Conservation (phyloP, 805 yeast genomes). For the Hanseniaspora vineae region DNA sequence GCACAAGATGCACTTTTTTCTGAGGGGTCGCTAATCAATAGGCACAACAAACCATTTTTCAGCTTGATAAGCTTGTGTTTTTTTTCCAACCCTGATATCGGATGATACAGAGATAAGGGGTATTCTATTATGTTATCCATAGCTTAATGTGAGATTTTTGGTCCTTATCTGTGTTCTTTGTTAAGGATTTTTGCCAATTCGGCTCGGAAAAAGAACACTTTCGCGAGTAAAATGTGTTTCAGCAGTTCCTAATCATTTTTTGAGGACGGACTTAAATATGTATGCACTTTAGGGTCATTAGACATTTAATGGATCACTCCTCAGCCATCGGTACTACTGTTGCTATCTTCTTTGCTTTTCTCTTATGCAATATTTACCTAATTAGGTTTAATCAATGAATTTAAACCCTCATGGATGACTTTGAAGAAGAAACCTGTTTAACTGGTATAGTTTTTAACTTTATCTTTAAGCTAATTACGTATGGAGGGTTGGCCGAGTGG, state of each 20-base stretch:
- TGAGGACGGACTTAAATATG: too few relatives aligned
- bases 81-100: constrained; percentile 27
- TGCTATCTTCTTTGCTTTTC: too few relatives aligned
- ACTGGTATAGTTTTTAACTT: neutral
- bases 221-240: too few relatives aligned
- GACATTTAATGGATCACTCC: too few relatives aligned
- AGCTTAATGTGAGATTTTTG: too few relatives aligned
- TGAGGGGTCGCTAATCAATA: constrained; percentile 66
- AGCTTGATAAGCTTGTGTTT: constrained; percentile 36
- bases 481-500: constrained; percentile 22
- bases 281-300: too few relatives aligned
- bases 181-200: too few relatives aligned
- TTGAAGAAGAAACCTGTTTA: neutral
- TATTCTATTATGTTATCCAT: neutral
- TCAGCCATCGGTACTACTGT: too few relatives aligned
- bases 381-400: neutral
- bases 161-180: too few relatives aligned
- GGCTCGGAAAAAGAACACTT: too few relatives aligned
- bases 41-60: constrained; percentile 53
- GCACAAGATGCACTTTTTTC: constrained; percentile 56
- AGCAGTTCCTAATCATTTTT: too few relatives aligned
- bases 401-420: neutral
- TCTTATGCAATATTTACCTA: neutral
- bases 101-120: constrained; percentile 16
- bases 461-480: neutral